A percentile compares a stretch with the other conserved stretches of the same genome.
phyloP scores from a whole-genome alignment of 768 basidiomycete genomes.

The Melanogaster broomeanus region DNA sequence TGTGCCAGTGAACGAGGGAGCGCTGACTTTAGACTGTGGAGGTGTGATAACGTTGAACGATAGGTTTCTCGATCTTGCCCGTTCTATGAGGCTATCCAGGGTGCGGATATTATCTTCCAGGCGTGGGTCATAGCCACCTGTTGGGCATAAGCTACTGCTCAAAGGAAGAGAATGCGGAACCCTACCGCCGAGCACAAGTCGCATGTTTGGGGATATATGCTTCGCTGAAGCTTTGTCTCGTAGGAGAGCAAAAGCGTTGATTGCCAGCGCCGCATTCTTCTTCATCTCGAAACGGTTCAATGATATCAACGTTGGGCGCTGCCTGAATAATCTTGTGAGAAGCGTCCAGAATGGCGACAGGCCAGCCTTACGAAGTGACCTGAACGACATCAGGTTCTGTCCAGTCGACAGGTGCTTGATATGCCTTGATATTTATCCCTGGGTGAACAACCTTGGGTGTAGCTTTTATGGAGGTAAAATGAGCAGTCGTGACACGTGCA shows the following conservation, averaged over 20 bases:
- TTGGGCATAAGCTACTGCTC: neutral
- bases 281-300: constrained; percentile 96
- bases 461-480: constrained; percentile 68
- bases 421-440: constrained; percentile 83
- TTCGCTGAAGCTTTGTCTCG: constrained; percentile 27
- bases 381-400: constrained; percentile 52
- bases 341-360: neutral
- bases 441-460: constrained; percentile 89
- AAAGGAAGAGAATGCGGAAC: neutral
- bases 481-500: constrained; percentile 70
- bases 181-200: constrained; percentile 80
- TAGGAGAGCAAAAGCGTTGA: constrained; percentile 72
- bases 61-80: constrained; percentile 54
- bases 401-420: constrained; percentile 47
- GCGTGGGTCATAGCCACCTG: constrained; percentile 90
- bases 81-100: constrained; percentile 60
- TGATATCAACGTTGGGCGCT: constrained; percentile 74
- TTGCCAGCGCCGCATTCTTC: constrained; percentile 85
- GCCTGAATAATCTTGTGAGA: constrained; percentile 39
- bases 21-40: constrained; percentile 35
- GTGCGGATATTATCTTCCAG: constrained; percentile 81
- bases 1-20: constrained; percentile 45
- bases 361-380: constrained; percentile 54
- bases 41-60: constrained; percentile 60
- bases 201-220: constrained; percentile 38